These are phyloP conservation scores for Zygosaccharomyces siamensis DNA, from an alignment of 805 yeast species.

Conservation along the genomic window DNA sequence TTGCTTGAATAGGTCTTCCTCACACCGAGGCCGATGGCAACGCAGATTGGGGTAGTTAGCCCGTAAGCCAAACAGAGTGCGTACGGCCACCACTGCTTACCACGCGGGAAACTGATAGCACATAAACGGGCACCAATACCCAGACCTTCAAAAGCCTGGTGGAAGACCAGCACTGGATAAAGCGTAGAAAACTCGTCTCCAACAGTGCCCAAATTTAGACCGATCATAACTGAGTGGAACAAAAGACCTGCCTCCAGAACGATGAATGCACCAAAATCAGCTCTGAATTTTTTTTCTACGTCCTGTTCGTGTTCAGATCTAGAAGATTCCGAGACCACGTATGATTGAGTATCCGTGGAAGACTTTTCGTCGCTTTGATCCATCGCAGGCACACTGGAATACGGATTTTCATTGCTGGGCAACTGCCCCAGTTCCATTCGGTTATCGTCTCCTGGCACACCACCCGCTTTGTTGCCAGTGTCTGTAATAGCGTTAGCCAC, in stretches of 20 bases:
- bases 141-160: conserved; percentile 74
- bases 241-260: conserved; percentile 68
- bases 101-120: conserved; percentile 49
- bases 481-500: conserved; percentile 8
- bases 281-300: conserved; percentile 3
- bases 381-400: background rate
- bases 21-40: conserved; percentile 74
- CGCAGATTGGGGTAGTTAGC: conserved; percentile 61
- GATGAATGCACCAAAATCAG: conserved; percentile 41
- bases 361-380: background rate
- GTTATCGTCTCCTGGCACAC: conserved; percentile 12
- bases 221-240: conserved; percentile 73
- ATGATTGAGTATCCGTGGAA: conserved; percentile 3
- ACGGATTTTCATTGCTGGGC: background rate
- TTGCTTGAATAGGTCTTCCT: conserved; percentile 53
- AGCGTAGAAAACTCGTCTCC: conserved; percentile 61
- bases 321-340: background rate
- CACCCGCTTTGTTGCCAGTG: background rate
- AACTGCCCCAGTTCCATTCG: background rate
- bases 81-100: conserved; percentile 40
- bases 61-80: conserved; percentile 48
- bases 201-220: conserved; percentile 59
- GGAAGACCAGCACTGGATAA: conserved; percentile 64
- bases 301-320: background rate
- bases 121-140: conserved; percentile 72